A percentile compares a stretch with the other conserved stretches of the same genome.
phyloP scores from a whole-genome alignment of 768 basidiomycete species.

The Leccinum subtestaceum region DNA sequence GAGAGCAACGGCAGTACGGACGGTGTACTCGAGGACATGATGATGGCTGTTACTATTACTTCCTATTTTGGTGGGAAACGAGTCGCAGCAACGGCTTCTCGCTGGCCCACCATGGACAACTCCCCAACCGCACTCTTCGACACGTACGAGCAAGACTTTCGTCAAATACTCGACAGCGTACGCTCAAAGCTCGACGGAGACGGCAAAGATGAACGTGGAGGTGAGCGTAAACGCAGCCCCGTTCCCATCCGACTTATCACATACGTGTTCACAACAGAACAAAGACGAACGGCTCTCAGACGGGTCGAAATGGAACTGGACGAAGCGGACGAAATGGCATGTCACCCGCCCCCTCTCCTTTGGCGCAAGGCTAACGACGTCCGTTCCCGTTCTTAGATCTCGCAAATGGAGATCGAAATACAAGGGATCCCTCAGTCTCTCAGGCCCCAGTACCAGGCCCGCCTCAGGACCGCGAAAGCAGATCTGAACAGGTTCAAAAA shows the following conservation, averaged over 20 bases:
- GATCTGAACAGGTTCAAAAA: constrained; percentile 81
- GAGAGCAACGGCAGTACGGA: constrained; percentile 15
- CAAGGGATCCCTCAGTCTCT: constrained; percentile 90
- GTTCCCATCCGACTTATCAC: constrained; percentile 1
- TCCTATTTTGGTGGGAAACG: constrained; percentile 26
- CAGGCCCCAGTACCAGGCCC: constrained; percentile 52
- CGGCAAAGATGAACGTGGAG: constrained; percentile 62
- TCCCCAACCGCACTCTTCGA: constrained; percentile 86
- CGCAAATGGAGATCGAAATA: constrained; percentile 99
- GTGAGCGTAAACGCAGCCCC: constrained; percentile 39
- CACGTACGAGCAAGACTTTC: constrained; percentile 90
- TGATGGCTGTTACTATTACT: constrained; percentile 13
- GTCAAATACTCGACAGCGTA: constrained; percentile 74
- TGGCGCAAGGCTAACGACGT: constrained; percentile 1
- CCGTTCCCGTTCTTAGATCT: constrained; percentile 54
- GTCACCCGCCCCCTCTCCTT: constrained; percentile 17
- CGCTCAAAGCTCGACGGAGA: constrained; percentile 74
- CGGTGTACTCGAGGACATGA: constrained; percentile 38
- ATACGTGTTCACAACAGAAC: constrained; percentile 48
- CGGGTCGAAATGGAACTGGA: constrained; percentile 94
- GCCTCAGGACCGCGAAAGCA: constrained; percentile 71
- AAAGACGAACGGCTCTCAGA: constrained; percentile 74
- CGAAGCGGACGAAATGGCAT: constrained; percentile 96
- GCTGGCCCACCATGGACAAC: constrained; percentile 57
- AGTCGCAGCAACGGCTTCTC: constrained; percentile 19